phyloP scores from a whole-genome alignment of 345 rosid species.

The Diplotaxis tenuifolia region DNA sequence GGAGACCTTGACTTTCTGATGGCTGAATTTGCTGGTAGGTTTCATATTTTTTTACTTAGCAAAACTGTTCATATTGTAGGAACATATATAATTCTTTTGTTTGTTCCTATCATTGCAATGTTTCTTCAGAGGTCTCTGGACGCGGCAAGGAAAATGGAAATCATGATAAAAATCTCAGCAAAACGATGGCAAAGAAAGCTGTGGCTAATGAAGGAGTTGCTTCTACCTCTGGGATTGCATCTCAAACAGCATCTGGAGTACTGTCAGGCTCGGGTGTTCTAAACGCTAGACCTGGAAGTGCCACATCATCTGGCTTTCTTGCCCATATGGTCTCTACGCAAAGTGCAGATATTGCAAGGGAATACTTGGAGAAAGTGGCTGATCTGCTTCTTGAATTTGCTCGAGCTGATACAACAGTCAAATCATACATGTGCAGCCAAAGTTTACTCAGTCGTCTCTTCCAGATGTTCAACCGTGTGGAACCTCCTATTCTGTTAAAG shows the following conservation, averaged over 20 bases:
- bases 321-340: conserved; percentile 90
- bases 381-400: conserved; percentile 98
- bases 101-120: background rate
- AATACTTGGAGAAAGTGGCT: conserved; percentile 94
- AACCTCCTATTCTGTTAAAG: conserved; percentile 37
- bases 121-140: background rate
- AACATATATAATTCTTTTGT: background rate
- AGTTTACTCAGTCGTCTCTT: conserved; percentile 91
- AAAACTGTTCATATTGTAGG: background rate
- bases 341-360: conserved; percentile 92
- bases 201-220: background rate
- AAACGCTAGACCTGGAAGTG: conserved; percentile 79
- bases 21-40: background rate
- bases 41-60: background rate
- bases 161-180: background rate
- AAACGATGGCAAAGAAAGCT: background rate
- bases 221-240: background rate
- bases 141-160: background rate
- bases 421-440: conserved; percentile 90
- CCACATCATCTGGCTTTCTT: conserved; percentile 94
- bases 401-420: conserved; percentile 90
- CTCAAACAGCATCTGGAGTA: background rate
- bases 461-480: conserved; percentile 90
- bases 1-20: background rate
- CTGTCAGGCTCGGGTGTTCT: background rate